phyloP scores from a whole-genome alignment of 2,329 filamentous ascomycete species.

The Sordariomycetes sp. region DNA sequence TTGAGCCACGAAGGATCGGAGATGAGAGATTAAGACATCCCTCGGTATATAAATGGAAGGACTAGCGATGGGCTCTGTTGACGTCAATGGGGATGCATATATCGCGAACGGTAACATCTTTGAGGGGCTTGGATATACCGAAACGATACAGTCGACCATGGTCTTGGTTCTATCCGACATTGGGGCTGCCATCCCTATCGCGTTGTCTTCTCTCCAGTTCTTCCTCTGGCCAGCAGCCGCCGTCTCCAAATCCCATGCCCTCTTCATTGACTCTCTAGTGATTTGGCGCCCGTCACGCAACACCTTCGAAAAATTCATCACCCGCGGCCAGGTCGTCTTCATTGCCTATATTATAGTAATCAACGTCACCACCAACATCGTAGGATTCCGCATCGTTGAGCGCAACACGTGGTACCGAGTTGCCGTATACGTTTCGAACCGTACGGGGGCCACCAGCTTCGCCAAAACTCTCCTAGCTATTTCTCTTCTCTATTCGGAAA shows the following conservation, averaged over 20 bases:
- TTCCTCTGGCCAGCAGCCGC: slow-evolving; percentile 10
- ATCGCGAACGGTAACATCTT: slow-evolving; percentile 2
- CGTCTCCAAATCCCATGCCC: slow-evolving; percentile 13
- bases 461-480: slow-evolving; percentile 26
- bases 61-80: no score
- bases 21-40: no score
- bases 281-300: slow-evolving; percentile 13
- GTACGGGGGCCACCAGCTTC: slow-evolving; percentile 28
- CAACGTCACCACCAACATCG: slow-evolving; percentile 21
- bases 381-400: slow-evolving; percentile 14
- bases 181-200: slow-evolving; percentile 14
- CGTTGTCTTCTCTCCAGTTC: slow-evolving; percentile 18
- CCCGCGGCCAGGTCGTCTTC: slow-evolving; percentile 30
- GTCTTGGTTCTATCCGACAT: slow-evolving; percentile 14
- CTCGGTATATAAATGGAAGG: no score
- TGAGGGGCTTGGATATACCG: background rate
- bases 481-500: slow-evolving; percentile 35
- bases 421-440: slow-evolving; percentile 22
- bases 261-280: slow-evolving; percentile 17
- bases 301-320: slow-evolving; percentile 22
- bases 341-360: slow-evolving; percentile 25
- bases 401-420: slow-evolving; percentile 23
- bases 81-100: slow-evolving; percentile 6
- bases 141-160: background rate
- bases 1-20: no score